Base-by-base conservation (phyloP, 371 early-diverging fungal species). In the Nematocida ausubeli region DNA sequence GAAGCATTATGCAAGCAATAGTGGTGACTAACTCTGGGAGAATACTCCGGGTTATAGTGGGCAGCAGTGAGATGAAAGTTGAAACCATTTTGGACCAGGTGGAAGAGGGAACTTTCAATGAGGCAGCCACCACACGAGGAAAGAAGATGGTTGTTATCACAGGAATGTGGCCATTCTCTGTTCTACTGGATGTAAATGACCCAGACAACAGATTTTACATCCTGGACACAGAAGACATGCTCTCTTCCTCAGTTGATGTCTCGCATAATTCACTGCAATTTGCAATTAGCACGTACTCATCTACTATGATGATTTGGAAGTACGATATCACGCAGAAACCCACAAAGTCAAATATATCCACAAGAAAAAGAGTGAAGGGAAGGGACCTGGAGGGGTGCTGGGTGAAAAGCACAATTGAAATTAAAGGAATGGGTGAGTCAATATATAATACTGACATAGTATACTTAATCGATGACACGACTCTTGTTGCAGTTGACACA, bases 101-200 rank as follows among this genome's bases (percentile, higher is more conserved):
- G 12, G 72, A 66, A 52, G 82, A 80, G 30, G 70, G 80, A 22
- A 9, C 69, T 0, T 82, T 83, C 47, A 81, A 82, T 47, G 81
- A 81, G 6, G 82, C 84, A 52, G 84, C 83, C 50, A 80, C 83
- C 26, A 83, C 85, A 0, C 82, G 83, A 32, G 86, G 84, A 14
- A 84, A 83, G 68, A 60, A 84, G 50, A 75, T 84, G 34, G 26
- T 82, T 26, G 47, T 83, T 28, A 44, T 80, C 12, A 82, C 81
- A 5, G 86, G 86, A n/a, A 62, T 66, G 35, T 85, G 82, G 84
- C 83, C 84, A 2, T 86, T 83, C 80, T 57, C 82, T 30, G 28
- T 85, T 35, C 66, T 84, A 2, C 78, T 82, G 51, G 85, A 86
- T 63, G 70, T 64, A 32, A 54, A 80, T 32, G 63, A 75, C 58